Evolutionary conservation across 768 basidiomycete species (phyloP).

Genomic region (Phlegmacium glaucopus): DNA sequence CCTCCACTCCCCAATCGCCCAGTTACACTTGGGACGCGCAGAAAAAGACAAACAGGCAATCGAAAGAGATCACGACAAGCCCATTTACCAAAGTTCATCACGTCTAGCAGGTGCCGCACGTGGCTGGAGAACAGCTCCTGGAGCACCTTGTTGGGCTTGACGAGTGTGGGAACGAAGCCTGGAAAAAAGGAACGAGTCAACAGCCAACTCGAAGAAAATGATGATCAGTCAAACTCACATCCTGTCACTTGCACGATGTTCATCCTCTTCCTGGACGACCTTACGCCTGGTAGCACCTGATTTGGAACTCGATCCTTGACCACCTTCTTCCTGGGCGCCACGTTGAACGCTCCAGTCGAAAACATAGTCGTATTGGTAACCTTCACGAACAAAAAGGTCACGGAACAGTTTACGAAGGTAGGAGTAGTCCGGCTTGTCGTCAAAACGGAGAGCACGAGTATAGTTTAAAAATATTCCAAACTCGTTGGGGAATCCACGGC

Average conservation of each 20-base stretch:
- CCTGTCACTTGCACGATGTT: constrained; percentile 76
- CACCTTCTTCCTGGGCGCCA: constrained; percentile 62
- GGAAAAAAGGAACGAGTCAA: constrained; percentile 5
- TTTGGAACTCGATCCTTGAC: constrained; percentile 59
- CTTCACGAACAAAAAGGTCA: constrained; percentile 94
- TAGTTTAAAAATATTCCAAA: constrained; percentile 99
- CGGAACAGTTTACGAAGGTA: constrained; percentile 99
- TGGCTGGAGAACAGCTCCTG: constrained; percentile 47
- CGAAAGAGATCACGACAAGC: constrained; percentile 13
- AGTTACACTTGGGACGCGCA: constrained; percentile 43
- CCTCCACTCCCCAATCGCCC: constrained; percentile 47
- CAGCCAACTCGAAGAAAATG: neutral
- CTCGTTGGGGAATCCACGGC: constrained; percentile 99
- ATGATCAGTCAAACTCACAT: constrained; percentile 55
- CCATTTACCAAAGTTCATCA: constrained; percentile 57
- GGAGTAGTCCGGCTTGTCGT: constrained; percentile 99
- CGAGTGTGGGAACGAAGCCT: constrained; percentile 89
- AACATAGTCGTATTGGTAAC: constrained; percentile 99
- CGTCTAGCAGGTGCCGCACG: constrained; percentile 38
- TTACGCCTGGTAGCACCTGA: constrained; percentile 64
- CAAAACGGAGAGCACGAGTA: constrained; percentile 97
- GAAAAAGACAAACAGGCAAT: constrained; percentile 27
- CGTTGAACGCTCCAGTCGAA: constrained; percentile 98
- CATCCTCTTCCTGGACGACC: constrained; percentile 83
- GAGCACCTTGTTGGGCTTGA: constrained; percentile 65